These are phyloP conservation scores for Triticum dicoccoides DNA, from an alignment of 176 grass and related monocot species.

Conservation along the genomic window DNA sequence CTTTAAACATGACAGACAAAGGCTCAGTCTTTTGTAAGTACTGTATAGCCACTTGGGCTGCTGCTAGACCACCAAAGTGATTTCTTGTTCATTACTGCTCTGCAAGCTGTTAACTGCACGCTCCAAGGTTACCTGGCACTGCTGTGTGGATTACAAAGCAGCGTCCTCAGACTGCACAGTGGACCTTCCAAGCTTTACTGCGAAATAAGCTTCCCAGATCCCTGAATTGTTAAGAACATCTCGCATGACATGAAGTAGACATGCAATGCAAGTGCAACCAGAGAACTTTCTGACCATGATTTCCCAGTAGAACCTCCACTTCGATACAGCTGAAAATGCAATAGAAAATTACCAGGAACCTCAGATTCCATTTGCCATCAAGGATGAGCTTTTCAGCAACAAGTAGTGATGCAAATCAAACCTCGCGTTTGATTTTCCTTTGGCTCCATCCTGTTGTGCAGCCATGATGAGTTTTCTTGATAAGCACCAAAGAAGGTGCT, in stretches of 20 bases:
- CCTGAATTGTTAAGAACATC: not conserved
- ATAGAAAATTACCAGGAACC: not conserved
- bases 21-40: not conserved
- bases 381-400: not conserved
- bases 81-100: conserved; percentile 23
- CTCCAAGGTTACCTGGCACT: not conserved
- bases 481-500: not conserved
- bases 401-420: conserved; percentile 5
- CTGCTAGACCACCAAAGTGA: conserved; percentile 18
- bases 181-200: conserved; percentile 1
- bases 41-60: conserved; percentile 5
- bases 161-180: not conserved
- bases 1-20: conserved; percentile 6
- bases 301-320: not conserved
- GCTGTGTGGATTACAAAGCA: not conserved
- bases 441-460: not conserved
- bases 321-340: conserved; percentile 2
- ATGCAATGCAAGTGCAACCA: not conserved
- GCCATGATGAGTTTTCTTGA: conserved; percentile 1
- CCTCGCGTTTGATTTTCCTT: not conserved
- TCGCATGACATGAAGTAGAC: not conserved
- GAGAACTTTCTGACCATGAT: not conserved
- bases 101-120: not conserved
- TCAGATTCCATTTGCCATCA: not conserved
- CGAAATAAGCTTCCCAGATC: not conserved